Percentiles rank a stretch among this genome's conserved stretches.
Conservation (phyloP, 805 yeast genomes). For the Lachancea waltii region DNA sequence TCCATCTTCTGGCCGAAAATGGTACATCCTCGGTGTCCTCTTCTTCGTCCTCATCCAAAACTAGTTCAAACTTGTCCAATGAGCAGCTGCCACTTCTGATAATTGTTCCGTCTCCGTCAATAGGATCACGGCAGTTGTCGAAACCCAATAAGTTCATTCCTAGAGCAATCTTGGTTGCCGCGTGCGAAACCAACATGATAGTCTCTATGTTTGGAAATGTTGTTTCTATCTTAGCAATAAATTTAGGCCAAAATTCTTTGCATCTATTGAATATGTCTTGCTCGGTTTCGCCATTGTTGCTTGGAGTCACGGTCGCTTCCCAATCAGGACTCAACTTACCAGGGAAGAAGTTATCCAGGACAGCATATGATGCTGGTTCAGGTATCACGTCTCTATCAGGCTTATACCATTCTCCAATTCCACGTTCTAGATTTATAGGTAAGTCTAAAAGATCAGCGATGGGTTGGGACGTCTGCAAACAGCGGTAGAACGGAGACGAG, state of each 20-base stretch:
- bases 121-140: slow-evolving; percentile 42
- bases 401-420: slow-evolving; percentile 89
- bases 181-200: slow-evolving; percentile 79
- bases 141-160: slow-evolving; percentile 69
- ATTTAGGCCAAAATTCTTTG: slow-evolving; percentile 43
- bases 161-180: slow-evolving; percentile 84
- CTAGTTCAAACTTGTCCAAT: slow-evolving; percentile 51
- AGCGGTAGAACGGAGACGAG: slow-evolving; percentile 82
- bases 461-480: slow-evolving; percentile 76
- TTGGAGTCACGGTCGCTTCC: slow-evolving; percentile 54
- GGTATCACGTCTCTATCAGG: slow-evolving; percentile 66
- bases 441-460: slow-evolving; percentile 52
- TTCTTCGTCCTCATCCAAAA: slow-evolving; percentile 16
- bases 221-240: slow-evolving; percentile 52
- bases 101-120: slow-evolving; percentile 41
- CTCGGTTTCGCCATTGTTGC: slow-evolving; percentile 65
- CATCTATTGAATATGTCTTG: slow-evolving; percentile 63
- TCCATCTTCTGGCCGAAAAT: slow-evolving; percentile 44
- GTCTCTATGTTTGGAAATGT: slow-evolving; percentile 55
- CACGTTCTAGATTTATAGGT: slow-evolving; percentile 65
- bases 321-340: slow-evolving; percentile 40
- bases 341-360: slow-evolving; percentile 49
- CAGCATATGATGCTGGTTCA: slow-evolving; percentile 49
- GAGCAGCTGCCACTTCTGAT: slow-evolving; percentile 82
- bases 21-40: slow-evolving; percentile 16